phyloP scores from a whole-genome alignment of 257 asterid genomes.

The Sherardia arvensis region DNA sequence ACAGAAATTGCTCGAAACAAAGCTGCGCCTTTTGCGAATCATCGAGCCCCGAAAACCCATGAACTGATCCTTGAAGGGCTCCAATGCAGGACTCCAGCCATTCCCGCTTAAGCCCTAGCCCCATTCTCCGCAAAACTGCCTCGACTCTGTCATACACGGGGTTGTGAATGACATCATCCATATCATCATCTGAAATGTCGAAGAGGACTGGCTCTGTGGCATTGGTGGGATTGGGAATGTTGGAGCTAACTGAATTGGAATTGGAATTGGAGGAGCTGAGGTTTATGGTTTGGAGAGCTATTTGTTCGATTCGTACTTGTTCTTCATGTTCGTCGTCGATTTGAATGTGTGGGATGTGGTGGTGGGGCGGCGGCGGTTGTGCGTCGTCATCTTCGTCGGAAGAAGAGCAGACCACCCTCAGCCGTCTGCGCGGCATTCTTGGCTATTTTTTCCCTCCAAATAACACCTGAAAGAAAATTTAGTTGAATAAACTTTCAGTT shows the following conservation, averaged over 20 bases:
- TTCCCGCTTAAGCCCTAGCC: conserved; percentile 47
- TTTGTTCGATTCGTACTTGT: conserved; percentile 19
- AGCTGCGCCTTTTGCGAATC: conserved; percentile 59
- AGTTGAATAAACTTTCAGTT: too few relatives aligned
- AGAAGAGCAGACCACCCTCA: conserved; percentile 48
- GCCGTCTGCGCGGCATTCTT: conserved; percentile 40
- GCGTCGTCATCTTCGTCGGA: conserved; percentile 56
- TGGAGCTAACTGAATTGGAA: conserved; percentile 9
- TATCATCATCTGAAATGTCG: conserved; percentile 9
- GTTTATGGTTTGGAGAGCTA: conserved; percentile 55
- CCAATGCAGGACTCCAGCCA: conserved; percentile 70
- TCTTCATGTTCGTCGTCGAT: conserved; percentile 19
- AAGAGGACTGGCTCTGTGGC: conserved; percentile 9
- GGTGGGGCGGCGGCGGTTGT: conserved; percentile 13
- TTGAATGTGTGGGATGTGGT: conserved; percentile 1
- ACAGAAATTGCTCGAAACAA: conserved; percentile 64
- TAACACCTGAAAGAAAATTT: too few relatives aligned
- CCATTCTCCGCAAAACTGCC: conserved; percentile 40
- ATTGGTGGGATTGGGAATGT: neutral
- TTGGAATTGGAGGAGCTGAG: conserved; percentile 35
- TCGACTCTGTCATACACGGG: conserved; percentile 36
- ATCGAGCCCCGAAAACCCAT: conserved; percentile 45
- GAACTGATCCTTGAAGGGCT: conserved; percentile 36
- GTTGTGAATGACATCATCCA: neutral
- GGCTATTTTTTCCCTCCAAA: conserved; percentile 8